Conservation (phyloP, 768 basidiomycete species). For the Auricularia auricula-judae region DNA sequence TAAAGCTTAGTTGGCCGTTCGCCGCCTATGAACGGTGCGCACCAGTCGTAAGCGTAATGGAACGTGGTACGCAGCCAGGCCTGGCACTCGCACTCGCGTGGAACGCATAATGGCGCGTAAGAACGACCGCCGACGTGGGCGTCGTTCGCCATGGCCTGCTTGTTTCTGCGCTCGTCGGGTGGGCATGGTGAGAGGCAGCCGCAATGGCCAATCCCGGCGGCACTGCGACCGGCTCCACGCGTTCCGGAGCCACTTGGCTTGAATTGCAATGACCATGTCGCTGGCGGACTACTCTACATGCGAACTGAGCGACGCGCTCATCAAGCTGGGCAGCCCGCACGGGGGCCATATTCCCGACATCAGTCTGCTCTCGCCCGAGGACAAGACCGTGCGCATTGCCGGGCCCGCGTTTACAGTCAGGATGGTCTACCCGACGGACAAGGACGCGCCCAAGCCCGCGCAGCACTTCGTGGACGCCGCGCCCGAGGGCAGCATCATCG, state of each 20-base stretch:
- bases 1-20: neutral
- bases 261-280: neutral
- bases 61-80: neutral
- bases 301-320: slow-evolving; percentile 81
- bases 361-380: slow-evolving; percentile 39
- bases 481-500: slow-evolving; percentile 49
- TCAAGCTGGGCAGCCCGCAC: slow-evolving; percentile 60
- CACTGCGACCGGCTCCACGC: neutral
- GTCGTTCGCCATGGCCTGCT: neutral
- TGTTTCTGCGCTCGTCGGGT: neutral
- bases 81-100: neutral
- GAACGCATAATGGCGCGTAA: neutral
- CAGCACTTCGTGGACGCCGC: slow-evolving; percentile 78
- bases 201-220: neutral
- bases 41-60: neutral
- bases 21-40: neutral
- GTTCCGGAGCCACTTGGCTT: neutral
- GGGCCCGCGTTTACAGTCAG: slow-evolving; percentile 82
- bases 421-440: slow-evolving; percentile 57
- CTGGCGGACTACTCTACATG: slow-evolving; percentile 40
- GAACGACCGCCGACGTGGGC: neutral
- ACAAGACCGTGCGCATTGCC: slow-evolving; percentile 35
- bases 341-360: slow-evolving; percentile 82
- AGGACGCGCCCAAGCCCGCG: slow-evolving; percentile 47
- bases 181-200: neutral